phyloP scores from a whole-genome alignment of 83 land plant species.

The Picea abies region DNA sequence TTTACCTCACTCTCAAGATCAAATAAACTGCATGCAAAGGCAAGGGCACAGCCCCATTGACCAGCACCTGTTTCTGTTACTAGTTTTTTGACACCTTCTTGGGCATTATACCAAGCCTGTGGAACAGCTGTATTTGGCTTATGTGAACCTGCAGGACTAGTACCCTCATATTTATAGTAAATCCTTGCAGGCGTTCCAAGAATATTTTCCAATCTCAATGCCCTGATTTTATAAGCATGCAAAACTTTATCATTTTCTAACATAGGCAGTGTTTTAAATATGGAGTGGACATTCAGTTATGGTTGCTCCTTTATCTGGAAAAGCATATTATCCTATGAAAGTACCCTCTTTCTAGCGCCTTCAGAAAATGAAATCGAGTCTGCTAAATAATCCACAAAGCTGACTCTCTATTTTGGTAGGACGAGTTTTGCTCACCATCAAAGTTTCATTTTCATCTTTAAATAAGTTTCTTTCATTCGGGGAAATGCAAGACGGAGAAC shows the following conservation, averaged over 20 bases:
- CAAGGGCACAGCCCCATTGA: conserved; percentile 94
- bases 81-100: conserved; percentile 79
- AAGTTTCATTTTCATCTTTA: neutral
- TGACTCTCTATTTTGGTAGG: neutral
- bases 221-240: conserved; percentile 43
- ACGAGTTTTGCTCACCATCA: neutral
- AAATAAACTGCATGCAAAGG: conserved; percentile 86
- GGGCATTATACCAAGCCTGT: conserved; percentile 92
- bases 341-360: neutral
- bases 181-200: conserved; percentile 92
- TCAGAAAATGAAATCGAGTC: neutral
- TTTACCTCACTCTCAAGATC: conserved; percentile 78
- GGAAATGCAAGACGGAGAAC: neutral
- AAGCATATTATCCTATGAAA: neutral
- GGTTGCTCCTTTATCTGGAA: neutral
- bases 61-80: conserved; percentile 98
- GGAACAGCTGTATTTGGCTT: conserved; percentile 96
- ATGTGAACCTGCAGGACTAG: conserved; percentile 95
- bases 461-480: neutral
- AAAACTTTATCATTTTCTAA: neutral
- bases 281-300: neutral
- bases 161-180: conserved; percentile 95
- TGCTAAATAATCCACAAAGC: neutral
- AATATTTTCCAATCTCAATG: conserved; percentile 79
- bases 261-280: neutral